Base-by-base conservation (phyloP, 2,329 filamentous ascomycete species). In the Apiospora arundinis region DNA sequence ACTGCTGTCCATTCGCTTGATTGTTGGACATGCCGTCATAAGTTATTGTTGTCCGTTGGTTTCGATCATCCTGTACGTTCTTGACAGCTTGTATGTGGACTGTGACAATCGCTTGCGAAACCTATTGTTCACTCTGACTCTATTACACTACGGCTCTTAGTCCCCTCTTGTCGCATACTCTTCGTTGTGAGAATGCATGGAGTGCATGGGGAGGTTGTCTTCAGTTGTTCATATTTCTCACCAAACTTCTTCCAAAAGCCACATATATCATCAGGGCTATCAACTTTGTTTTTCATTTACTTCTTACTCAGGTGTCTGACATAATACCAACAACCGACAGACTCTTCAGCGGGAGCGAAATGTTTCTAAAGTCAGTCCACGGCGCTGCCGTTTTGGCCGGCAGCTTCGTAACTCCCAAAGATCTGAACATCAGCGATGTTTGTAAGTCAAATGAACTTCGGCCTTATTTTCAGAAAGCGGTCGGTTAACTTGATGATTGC, bases 361-460 rank as follows among this genome's bases (percentile, higher is more conserved):
- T 77, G 75, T 80, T 79, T 69, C 65, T 78, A 70, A 81, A 79
- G 73, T 77, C 78, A 25, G 63, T 75, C 60, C 71, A 72, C 25
- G 74, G 45, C 52, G 74, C 74, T n/a, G 77, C 77, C 48, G 73
- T 76, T 23, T 74, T 75, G 70, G 78, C 75, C 45, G 76, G 75
- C 8, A 75, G 74, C 66, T 69, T 52, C 21, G 76, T 81, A 40
- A 73, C 78, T 21, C 83, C 83, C 9, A 81, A 79, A 70, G 75
- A 83, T 28, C 78, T 88, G 46, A 77, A 87, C 70, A 78, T 86
- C 70, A 75, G 74, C 68, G 74, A 80, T 67, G 70, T 72, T 60
- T 69, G 78, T 77, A 75, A 28, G 71, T 18, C 45, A n/a, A 32
- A 16, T 32, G 45, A 4, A n/a, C 18, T 4, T 14, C 44, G 7